A percentile compares a stretch with the other conserved stretches of the same genome.
Evolutionary conservation across 345 rosid genomes (phyloP).

Genomic region (Boechera stricta): DNA sequence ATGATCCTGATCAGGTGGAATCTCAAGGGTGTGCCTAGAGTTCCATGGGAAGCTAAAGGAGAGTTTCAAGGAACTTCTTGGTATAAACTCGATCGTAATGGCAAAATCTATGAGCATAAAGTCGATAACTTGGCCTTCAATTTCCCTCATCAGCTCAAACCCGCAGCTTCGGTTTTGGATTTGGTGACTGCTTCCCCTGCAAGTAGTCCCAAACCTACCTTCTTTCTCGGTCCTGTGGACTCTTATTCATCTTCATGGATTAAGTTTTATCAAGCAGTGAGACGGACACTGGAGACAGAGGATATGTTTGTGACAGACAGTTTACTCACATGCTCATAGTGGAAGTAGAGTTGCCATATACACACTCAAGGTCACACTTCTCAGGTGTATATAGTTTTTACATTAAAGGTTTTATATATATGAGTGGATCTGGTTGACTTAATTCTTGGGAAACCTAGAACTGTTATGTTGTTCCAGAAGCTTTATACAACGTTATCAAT

Average conservation of each 20-base stretch:
- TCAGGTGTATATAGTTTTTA: constrained; percentile 42
- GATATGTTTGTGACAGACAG: constrained; percentile 55
- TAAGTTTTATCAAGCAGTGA: constrained; percentile 70
- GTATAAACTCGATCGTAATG: constrained; percentile 87
- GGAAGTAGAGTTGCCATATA: constrained; percentile 28
- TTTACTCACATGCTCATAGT: constrained; percentile 75
- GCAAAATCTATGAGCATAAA: constrained; percentile 90
- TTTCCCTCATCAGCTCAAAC: constrained; percentile 79
- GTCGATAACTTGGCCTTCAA: constrained; percentile 93
- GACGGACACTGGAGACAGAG: constrained; percentile 61
- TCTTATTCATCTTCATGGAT: constrained; percentile 71
- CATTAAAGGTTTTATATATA: constrained; percentile 26
- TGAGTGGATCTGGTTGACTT: constrained; percentile 27
- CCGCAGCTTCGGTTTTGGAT: constrained; percentile 81
- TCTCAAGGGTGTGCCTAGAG: constrained; percentile 83
- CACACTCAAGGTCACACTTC: constrained; percentile 19
- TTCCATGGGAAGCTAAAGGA: constrained; percentile 95
- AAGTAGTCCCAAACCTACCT: constrained; percentile 84
- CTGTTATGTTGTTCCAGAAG: constrained; percentile 25
- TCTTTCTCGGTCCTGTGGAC: constrained; percentile 63
- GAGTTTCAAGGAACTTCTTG: constrained; percentile 91
- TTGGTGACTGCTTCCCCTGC: constrained; percentile 81
- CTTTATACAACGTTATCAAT: constrained; percentile 39
- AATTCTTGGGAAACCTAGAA: constrained; percentile 28
- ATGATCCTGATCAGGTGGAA: constrained; percentile 93